phyloP scores from a whole-genome alignment of 2,329 filamentous ascomycete species.

The Graphilbum fragrans region DNA sequence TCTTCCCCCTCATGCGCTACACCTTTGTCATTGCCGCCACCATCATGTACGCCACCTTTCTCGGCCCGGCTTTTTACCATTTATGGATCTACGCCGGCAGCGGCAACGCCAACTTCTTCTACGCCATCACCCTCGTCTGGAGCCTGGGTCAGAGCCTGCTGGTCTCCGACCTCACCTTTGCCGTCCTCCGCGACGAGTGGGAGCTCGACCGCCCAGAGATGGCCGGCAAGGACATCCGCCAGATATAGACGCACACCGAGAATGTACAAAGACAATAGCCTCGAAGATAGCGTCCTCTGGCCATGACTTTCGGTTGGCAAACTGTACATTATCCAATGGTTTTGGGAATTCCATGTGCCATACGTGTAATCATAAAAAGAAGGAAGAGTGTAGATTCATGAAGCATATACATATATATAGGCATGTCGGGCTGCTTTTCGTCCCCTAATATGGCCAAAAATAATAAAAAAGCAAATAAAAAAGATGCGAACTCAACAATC shows the following conservation, averaged over 20 bases:
- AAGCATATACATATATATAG: too few species aligned
- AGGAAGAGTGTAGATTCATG: too few species aligned
- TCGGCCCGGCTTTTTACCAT: constrained; percentile 92
- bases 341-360: too few species aligned
- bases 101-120: constrained; percentile 98
- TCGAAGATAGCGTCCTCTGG: too few species aligned
- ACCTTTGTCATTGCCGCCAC: constrained; percentile 76
- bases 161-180: constrained; percentile 79
- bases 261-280: background rate
- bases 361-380: too few species aligned
- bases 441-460: background rate
- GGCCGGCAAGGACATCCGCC: constrained; percentile 74
- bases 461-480: background rate
- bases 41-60: constrained; percentile 73
- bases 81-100: constrained; percentile 97
- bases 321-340: too few species aligned
- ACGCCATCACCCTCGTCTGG: constrained; percentile 98
- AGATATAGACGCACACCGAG: constrained; percentile 43
- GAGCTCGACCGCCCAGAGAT: constrained; percentile 85
- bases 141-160: constrained; percentile 79
- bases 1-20: constrained; percentile 89
- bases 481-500: background rate
- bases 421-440: too few species aligned
- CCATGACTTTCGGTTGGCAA: too few species aligned
- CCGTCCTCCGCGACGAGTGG: constrained; percentile 83